phyloP scores from a whole-genome alignment of 441 rosid species.

The Bruguiera hainesii region DNA sequence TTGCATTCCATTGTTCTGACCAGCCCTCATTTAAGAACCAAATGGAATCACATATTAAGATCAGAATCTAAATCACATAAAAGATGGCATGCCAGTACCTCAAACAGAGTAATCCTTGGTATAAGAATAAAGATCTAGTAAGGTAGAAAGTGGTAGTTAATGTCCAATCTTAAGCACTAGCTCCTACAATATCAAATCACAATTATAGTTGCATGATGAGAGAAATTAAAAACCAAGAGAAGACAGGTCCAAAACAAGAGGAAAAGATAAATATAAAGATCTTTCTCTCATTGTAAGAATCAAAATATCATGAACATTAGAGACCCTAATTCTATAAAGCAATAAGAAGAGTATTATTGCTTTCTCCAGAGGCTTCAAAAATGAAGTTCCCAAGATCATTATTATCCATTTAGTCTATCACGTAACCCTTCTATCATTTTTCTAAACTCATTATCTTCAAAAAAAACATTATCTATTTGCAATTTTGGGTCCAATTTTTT shows the following conservation, averaged over 20 bases:
- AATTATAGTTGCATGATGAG: background rate
- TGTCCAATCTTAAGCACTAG: background rate
- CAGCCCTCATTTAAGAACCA: background rate
- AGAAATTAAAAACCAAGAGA: background rate
- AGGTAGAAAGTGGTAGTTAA: background rate
- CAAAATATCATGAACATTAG: conserved; percentile 1
- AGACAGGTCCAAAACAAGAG: background rate
- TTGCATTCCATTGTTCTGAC: background rate
- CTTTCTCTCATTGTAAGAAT: background rate
- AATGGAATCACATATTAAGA: background rate
- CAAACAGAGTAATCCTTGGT: background rate
- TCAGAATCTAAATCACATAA: background rate
- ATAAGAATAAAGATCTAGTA: background rate
- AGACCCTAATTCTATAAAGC: conserved; percentile 8
- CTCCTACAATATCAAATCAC: background rate
- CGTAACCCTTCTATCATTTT: background rate
- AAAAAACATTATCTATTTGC: background rate
- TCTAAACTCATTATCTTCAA: background rate
- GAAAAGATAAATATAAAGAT: background rate
- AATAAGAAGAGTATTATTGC: background rate
- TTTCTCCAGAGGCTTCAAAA: background rate
- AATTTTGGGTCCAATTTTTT: background rate
- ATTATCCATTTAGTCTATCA: background rate
- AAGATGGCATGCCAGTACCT: background rate
- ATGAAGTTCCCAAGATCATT: conserved; percentile 3